Evolutionary conservation across 352 stramenopile genomes (phyloP).

Genomic region (Phytophthora europaea): DNA sequence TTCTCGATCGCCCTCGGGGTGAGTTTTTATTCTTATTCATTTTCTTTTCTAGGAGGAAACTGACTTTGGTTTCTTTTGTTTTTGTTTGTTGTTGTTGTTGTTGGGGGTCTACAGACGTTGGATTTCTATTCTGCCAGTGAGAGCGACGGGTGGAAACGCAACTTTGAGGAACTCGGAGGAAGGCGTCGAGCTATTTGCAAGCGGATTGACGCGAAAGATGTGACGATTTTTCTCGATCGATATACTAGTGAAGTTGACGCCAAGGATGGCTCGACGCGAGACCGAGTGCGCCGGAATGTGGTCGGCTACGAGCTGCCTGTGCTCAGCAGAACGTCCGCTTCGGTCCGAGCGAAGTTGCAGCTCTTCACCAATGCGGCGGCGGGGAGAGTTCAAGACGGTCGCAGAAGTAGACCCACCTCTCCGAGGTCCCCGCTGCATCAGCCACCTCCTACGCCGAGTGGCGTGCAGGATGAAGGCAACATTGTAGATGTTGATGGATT

Average conservation of each 20-base stretch:
- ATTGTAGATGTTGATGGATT: slow-evolving; percentile 50
- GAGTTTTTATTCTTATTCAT: slow-evolving; percentile 20
- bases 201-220: slow-evolving; percentile 76
- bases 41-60: not conserved
- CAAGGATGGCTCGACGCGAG: slow-evolving; percentile 31
- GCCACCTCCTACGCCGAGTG: not conserved
- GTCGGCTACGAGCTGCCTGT: slow-evolving; percentile 86
- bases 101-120: slow-evolving; percentile 50
- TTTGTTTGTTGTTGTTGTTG: not conserved
- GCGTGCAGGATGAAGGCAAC: slow-evolving; percentile 18
- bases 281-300: slow-evolving; percentile 70
- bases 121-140: slow-evolving; percentile 83
- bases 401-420: slow-evolving; percentile 24
- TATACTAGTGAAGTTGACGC: slow-evolving; percentile 70
- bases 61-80: not conserved
- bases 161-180: slow-evolving; percentile 74
- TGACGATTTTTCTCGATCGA: slow-evolving; percentile 88
- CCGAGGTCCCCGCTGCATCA: slow-evolving; percentile 24
- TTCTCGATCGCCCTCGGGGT: slow-evolving; percentile 87
- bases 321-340: slow-evolving; percentile 74
- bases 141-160: slow-evolving; percentile 60
- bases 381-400: slow-evolving; percentile 18
- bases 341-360: slow-evolving; percentile 61
- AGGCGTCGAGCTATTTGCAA: slow-evolving; percentile 65
- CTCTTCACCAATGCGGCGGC: slow-evolving; percentile 47